These are phyloP conservation scores for Nicotiana knightiana DNA, from an alignment of 257 asterid genomes.

Conservation along the genomic window DNA sequence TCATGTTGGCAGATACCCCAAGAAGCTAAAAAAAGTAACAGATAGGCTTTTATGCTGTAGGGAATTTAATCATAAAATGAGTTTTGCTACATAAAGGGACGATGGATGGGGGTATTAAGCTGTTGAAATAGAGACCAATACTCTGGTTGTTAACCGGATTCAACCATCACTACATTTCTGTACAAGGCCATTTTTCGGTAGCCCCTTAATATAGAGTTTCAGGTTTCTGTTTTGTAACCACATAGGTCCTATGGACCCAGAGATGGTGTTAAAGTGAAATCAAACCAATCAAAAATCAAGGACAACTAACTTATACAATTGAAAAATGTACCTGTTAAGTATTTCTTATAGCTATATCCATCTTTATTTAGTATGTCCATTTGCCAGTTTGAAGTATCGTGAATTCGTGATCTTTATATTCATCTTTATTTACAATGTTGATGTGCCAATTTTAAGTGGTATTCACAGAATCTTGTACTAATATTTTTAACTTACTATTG, in stretches of 20 bases:
- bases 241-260: neutral
- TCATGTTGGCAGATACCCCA: neutral
- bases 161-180: neutral
- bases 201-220: neutral
- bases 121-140: neutral
- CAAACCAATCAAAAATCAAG: neutral
- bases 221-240: neutral
- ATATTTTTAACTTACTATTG: no score
- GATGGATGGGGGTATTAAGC: neutral
- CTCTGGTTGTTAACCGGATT: neutral
- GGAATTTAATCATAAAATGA: neutral
- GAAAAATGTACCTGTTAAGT: neutral
- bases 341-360: neutral
- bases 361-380: no score
- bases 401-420: neutral
- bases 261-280: neutral
- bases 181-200: neutral
- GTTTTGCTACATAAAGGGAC: neutral
- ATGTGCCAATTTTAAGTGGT: neutral
- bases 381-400: neutral
- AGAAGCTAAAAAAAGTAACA: neutral
- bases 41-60: constrained; percentile 1
- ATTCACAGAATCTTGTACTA: no score
- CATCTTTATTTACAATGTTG: neutral
- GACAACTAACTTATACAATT: no score